A percentile compares a stretch with the other conserved stretches of the same genome.
These are phyloP conservation scores for Alternaria gansuensis DNA, from an alignment of 2,329 filamentous ascomycete species.

Conservation along the genomic window DNA sequence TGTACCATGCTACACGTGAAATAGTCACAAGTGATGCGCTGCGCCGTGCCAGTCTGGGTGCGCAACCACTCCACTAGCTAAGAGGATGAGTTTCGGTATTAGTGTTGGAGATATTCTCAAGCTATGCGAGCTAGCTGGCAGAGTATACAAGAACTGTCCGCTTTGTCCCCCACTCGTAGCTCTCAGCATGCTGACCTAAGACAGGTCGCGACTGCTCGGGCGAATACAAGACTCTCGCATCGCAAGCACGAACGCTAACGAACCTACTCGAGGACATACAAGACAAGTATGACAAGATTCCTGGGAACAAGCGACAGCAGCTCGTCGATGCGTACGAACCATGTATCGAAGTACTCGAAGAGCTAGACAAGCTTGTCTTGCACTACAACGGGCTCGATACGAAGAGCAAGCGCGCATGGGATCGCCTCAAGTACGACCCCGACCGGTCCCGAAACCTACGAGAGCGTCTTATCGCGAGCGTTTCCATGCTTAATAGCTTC, in stretches of 20 bases:
- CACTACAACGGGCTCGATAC: slow-evolving; percentile 45
- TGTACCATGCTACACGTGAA: background rate
- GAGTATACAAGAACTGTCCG: slow-evolving; percentile 42
- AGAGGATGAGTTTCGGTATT: slow-evolving; percentile 40
- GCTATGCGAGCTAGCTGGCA: slow-evolving; percentile 36
- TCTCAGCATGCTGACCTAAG: background rate
- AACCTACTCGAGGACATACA: slow-evolving; percentile 42
- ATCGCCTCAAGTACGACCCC: slow-evolving; percentile 44
- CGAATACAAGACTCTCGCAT: slow-evolving; percentile 41
- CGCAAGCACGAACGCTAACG: slow-evolving; percentile 38
- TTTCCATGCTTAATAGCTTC: slow-evolving; percentile 41
- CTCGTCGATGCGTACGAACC: slow-evolving; percentile 35
- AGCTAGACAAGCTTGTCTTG: slow-evolving; percentile 38
- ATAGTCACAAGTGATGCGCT: background rate
- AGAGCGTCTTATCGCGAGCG: slow-evolving; percentile 36
- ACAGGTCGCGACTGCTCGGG: slow-evolving; percentile 43
- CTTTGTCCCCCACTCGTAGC: background rate
- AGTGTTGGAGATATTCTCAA: slow-evolving; percentile 41
- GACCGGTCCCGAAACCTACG: slow-evolving; percentile 33
- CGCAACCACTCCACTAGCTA: background rate
- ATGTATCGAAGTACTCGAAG: slow-evolving; percentile 39
- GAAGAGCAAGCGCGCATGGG: slow-evolving; percentile 43
- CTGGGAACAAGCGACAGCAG: slow-evolving; percentile 29
- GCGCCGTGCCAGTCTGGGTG: background rate
- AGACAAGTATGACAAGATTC: slow-evolving; percentile 42